phyloP scores from a whole-genome alignment of 129 eudicot genomes.

The Arctium minus region DNA sequence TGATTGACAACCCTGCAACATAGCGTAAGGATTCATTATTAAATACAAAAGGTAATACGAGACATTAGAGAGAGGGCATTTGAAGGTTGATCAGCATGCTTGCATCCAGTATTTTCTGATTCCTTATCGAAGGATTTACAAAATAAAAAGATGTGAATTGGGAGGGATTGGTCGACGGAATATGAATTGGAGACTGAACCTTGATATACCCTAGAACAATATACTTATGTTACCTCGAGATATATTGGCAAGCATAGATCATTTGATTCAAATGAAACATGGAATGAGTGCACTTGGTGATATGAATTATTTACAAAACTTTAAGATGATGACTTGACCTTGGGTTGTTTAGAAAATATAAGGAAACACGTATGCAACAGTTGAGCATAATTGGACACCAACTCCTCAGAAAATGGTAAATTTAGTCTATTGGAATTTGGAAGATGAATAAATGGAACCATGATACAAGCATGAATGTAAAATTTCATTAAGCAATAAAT shows the following conservation, averaged over 20 bases:
- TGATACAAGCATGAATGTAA: not conserved
- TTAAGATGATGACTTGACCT: not conserved
- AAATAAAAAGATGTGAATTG: not conserved
- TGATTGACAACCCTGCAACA: slow-evolving; percentile 24
- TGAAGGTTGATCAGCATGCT: too few relatives aligned
- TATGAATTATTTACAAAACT: not conserved
- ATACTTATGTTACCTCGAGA: not conserved
- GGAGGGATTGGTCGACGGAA: too few relatives aligned
- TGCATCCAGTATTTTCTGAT: not conserved
- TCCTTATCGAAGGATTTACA: not conserved
- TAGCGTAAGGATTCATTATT: slow-evolving; percentile 1
- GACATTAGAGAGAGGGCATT: too few relatives aligned
- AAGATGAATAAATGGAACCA: not conserved
- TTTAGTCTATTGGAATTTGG: not conserved
- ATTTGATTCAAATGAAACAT: not conserved
- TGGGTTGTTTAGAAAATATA: not conserved
- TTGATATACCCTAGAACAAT: not conserved
- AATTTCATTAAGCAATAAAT: not conserved
- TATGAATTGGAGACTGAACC: not conserved
- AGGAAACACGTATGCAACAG: not conserved
- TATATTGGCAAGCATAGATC: not conserved
- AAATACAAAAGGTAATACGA: not conserved
- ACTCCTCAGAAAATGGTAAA: not conserved
- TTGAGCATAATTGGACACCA: not conserved
- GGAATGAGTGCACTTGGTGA: not conserved